Evolutionary conservation across 257 asterid species (phyloP).

Genomic region (Forsythia suspensa): DNA sequence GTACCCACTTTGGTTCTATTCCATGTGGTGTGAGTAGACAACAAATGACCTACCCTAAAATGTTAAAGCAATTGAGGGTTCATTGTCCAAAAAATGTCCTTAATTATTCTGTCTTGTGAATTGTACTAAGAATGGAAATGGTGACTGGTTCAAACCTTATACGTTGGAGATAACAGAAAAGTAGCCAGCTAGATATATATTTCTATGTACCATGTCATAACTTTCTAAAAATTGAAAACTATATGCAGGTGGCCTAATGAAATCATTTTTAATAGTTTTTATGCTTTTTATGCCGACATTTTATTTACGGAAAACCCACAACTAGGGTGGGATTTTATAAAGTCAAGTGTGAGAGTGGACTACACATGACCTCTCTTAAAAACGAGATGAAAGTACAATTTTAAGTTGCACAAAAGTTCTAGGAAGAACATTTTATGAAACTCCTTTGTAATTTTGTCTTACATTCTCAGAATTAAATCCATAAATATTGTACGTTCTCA

Average conservation of each 20-base stretch:
- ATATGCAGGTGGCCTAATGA: not conserved
- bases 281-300: not conserved
- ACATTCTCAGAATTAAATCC: too few relatives aligned
- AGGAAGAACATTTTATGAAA: not conserved
- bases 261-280: not conserved
- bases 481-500: too few relatives aligned
- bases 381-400: not conserved
- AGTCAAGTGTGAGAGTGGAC: not conserved
- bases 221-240: not conserved
- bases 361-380: not conserved
- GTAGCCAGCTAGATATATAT: not conserved
- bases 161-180: constrained; percentile 6
- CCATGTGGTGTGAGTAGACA: constrained; percentile 26
- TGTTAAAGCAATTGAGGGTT: not conserved
- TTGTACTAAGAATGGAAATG: constrained; percentile 4
- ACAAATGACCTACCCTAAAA: constrained; percentile 24
- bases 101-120: not conserved
- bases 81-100: not conserved
- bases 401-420: not conserved
- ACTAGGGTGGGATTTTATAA: not conserved
- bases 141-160: constrained; percentile 2
- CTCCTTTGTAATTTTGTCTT: not conserved
- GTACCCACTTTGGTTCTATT: constrained; percentile 4
- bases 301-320: not conserved
- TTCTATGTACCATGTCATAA: not conserved